Evolutionary conservation across 176 grass and related monocot species (phyloP).

Genomic region (Stipa capillata): DNA sequence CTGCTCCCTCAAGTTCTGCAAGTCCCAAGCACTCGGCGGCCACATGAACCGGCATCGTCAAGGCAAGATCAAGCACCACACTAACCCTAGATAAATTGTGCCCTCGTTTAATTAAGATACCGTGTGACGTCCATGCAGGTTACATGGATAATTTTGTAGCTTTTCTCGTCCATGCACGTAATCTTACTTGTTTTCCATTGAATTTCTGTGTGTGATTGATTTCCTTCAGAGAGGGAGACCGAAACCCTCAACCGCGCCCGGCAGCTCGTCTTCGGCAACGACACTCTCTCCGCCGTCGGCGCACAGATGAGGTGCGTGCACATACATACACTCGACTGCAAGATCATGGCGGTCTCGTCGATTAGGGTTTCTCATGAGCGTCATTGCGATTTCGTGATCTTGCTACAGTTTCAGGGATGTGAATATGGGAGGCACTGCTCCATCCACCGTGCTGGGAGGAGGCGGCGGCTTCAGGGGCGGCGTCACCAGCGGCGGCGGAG

Average conservation of each 20-base stretch:
- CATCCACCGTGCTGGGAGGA: conserved; percentile 32
- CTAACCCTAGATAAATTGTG: not conserved
- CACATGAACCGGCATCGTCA: conserved; percentile 98
- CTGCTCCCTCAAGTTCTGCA: conserved; percentile 94
- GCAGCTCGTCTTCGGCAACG: conserved; percentile 95
- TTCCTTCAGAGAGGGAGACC: conserved; percentile 84
- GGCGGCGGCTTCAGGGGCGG: conserved; percentile 36
- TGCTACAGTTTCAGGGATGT: conserved; percentile 67
- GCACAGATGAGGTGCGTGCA: conserved; percentile 49
- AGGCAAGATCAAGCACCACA: conserved; percentile 49
- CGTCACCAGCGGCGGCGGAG: not conserved
- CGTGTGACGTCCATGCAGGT: not conserved
- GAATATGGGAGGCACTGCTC: conserved; percentile 30
- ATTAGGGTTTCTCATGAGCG: conserved; percentile 36
- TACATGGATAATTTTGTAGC: no score
- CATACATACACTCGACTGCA: not conserved
- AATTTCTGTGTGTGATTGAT: not conserved
- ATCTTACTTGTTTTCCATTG: not conserved
- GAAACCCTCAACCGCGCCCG: conserved; percentile 94
- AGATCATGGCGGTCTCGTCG: not conserved
- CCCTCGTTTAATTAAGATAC: not conserved
- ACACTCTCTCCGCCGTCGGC: conserved; percentile 40
- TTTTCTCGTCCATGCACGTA: not conserved
- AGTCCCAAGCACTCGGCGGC: conserved; percentile 95
- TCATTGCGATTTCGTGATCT: not conserved